Evolutionary conservation across 129 eudicot genomes (phyloP), one percentile per base, ranked within the genome.

Genomic region (Helianthus tuberosus): DNA sequence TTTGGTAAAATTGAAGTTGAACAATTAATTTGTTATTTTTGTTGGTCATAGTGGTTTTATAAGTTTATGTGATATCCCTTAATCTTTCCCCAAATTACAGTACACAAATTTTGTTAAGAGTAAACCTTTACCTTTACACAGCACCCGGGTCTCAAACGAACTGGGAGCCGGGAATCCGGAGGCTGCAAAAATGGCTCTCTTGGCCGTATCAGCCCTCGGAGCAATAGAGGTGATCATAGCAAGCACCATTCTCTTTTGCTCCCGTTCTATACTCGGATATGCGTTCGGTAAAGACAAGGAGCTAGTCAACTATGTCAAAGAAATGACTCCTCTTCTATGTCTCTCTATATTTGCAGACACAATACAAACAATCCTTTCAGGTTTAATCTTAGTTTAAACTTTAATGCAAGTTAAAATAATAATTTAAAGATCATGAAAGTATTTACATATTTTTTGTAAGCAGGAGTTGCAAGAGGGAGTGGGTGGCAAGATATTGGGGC

Each of bases 401-500:
- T 44, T 73, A 7, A 35, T 44, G 27, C 53, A 77, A 52, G 13
- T 29, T 39, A 66, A 44, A 7, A 4, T 13, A 52, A 23, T 10
- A 4, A 38, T 38, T 38, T 7, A 38, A 27, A 53, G 14, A 4
- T 16, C 8, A 2, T 23, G 1, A 61, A 6, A 5, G 43, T 2
- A 9, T 60, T 4, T 46, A 38, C 43, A 38, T 38, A 38, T 38
- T 69, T 69, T 6, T 50, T 46, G 13, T 44, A 47, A 68, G 7
- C 81, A 86, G 96, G 96, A 1, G 85, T 89, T 4, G 89, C 87
- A 10, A 86, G 91, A 75, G 89, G 96, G 68, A 76, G 80, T 14
- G 91, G 91, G 20, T 89, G 89, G 91, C 91, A 86, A 69, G 74
- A 81, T 69, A 79, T 89, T 0, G 87, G 91, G 13, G 96, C 96